phyloP scores from a whole-genome alignment of 2,329 filamentous ascomycete genomes.

The Raffaelea arxii region DNA sequence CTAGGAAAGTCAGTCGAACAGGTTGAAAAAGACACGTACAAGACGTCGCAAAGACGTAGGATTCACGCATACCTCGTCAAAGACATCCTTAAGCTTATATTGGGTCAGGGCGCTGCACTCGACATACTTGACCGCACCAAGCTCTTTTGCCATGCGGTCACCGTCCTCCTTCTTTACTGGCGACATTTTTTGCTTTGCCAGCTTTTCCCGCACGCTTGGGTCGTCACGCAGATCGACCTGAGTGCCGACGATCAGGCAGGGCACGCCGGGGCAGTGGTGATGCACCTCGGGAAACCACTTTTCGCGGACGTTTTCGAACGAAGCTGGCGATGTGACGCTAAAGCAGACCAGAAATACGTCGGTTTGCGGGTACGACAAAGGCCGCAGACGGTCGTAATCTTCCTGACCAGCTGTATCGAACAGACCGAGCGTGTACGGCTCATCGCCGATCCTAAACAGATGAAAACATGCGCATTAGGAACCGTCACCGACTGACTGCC shows the following conservation, averaged over 20 bases:
- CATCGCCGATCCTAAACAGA: conserved; percentile 80
- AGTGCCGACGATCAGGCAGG: conserved; percentile 94
- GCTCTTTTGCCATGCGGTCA: conserved; percentile 90
- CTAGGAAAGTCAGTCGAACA: conserved; percentile 32
- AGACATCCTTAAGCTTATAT: conserved; percentile 98
- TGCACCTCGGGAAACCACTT: conserved; percentile 99
- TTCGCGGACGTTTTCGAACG: conserved; percentile 97
- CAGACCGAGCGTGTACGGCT: conserved; percentile 92
- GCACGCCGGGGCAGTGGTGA: conserved; percentile 95
- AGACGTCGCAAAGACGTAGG: neutral
- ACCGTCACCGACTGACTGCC: too few species aligned
- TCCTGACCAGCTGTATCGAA: conserved; percentile 99
- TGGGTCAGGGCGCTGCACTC: conserved; percentile 97
- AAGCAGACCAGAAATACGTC: conserved; percentile 99
- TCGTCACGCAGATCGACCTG: conserved; percentile 96
- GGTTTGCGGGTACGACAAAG: conserved; percentile 94
- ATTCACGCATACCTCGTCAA: conserved; percentile 71
- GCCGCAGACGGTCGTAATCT: conserved; percentile 96
- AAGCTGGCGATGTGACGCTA: conserved; percentile 92
- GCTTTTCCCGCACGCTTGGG: conserved; percentile 75
- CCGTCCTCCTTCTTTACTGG: conserved; percentile 89
- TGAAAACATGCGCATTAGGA: neutral
- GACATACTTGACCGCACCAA: conserved; percentile 97
- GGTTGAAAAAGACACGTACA: neutral
- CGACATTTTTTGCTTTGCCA: conserved; percentile 91